Percentiles rank a stretch among this genome's conserved stretches.
These are phyloP conservation scores for Nematodospora valgi DNA, from an alignment of 805 yeast species.

Conservation along the genomic window DNA sequence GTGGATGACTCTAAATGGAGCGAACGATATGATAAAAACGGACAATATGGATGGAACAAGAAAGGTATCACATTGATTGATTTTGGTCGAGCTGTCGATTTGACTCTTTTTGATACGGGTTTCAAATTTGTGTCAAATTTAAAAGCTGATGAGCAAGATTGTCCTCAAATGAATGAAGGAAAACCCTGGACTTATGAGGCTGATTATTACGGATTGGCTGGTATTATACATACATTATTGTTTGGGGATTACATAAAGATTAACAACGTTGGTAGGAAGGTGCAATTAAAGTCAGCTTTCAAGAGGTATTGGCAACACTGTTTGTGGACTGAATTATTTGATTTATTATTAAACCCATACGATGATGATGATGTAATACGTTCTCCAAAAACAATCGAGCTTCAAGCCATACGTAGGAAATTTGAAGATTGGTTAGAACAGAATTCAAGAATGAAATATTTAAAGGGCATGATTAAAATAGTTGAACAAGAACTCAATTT, in stretches of 20 bases:
- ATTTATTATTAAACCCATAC: slow-evolving; percentile 58
- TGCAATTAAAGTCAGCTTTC: slow-evolving; percentile 43
- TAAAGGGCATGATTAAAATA: slow-evolving; percentile 30
- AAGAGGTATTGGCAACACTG: slow-evolving; percentile 76
- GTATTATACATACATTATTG: slow-evolving; percentile 65
- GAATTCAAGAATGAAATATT: slow-evolving; percentile 15
- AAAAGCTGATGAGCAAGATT: slow-evolving; percentile 65
- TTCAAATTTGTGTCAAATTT: slow-evolving; percentile 58
- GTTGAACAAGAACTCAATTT: slow-evolving; percentile 28
- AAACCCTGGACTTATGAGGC: slow-evolving; percentile 74
- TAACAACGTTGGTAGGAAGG: slow-evolving; percentile 17
- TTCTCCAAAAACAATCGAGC: slow-evolving; percentile 39
- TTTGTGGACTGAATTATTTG: slow-evolving; percentile 68
- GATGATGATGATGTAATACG: slow-evolving; percentile 11
- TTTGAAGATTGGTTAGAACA: slow-evolving; percentile 43
- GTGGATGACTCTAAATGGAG: slow-evolving; percentile 10
- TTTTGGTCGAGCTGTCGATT: slow-evolving; percentile 78
- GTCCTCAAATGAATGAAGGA: slow-evolving; percentile 61
- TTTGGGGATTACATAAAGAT: slow-evolving; percentile 65
- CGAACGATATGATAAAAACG: slow-evolving; percentile 28
- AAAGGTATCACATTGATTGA: slow-evolving; percentile 68
- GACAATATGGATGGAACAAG: slow-evolving; percentile 43
- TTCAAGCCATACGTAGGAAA: slow-evolving; percentile 29
- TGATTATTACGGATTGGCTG: slow-evolving; percentile 82
- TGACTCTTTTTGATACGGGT: slow-evolving; percentile 46